These are phyloP conservation scores for Neurospora sp. DNA, from an alignment of 495 filamentous ascomycete genomes.

Conservation along the genomic window DNA sequence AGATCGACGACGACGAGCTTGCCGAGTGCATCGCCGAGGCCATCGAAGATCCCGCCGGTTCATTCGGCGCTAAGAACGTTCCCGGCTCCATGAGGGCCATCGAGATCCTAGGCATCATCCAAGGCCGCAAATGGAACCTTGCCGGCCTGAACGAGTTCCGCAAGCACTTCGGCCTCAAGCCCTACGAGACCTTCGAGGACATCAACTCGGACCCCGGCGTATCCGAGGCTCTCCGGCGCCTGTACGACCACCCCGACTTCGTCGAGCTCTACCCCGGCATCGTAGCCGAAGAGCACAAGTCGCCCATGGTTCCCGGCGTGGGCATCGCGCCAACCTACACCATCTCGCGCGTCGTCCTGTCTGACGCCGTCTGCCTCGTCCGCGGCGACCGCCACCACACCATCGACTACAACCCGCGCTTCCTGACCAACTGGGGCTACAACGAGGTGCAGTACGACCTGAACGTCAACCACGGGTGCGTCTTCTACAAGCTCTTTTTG, in stretches of 20 bases:
- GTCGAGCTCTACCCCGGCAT: constrained; percentile 79
- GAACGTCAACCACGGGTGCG: constrained; percentile 69
- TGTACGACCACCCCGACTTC: constrained; percentile 62
- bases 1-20: constrained; percentile 56
- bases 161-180: constrained; percentile 64
- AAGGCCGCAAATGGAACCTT: constrained; percentile 73
- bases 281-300: constrained; percentile 72
- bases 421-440: constrained; percentile 76
- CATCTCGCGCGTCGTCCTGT: constrained; percentile 71
- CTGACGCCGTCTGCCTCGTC: constrained; percentile 78
- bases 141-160: constrained; percentile 84
- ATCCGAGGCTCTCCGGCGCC: constrained; percentile 55
- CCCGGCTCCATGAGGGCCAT: constrained; percentile 62
- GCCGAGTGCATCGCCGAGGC: constrained; percentile 55
- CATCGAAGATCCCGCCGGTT: constrained; percentile 54
- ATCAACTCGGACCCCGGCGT: constrained; percentile 76
- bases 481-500: constrained; percentile 75
- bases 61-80: constrained; percentile 64
- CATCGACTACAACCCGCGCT: constrained; percentile 56
- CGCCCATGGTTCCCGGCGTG: constrained; percentile 62
- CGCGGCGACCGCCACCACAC: constrained; percentile 85
- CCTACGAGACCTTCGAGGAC: constrained; percentile 69
- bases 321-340: constrained; percentile 78
- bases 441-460: constrained; percentile 30
- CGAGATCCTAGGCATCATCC: constrained; percentile 79